A percentile compares a stretch with the other conserved stretches of the same genome.
Evolutionary conservation across 202 grass and related monocot genomes (phyloP).

Genomic region (Schoenoplectus tabernaemontani): DNA sequence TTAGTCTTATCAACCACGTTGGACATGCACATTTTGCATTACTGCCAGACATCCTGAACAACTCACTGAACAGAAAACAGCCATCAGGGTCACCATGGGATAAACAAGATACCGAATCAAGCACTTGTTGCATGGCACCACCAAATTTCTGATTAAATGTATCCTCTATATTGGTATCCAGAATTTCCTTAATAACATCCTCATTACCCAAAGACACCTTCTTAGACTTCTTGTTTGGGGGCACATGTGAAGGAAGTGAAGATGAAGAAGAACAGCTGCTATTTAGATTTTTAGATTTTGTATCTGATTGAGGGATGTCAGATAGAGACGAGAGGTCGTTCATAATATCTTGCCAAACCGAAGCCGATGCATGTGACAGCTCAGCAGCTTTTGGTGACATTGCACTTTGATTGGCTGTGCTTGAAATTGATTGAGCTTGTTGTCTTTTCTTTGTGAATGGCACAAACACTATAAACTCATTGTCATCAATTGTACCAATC

Average conservation of each 20-base stretch:
- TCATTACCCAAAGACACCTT: slow-evolving; percentile 24
- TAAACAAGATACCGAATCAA: slow-evolving; percentile 39
- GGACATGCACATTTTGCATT: slow-evolving; percentile 28
- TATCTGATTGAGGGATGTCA: too few relatives aligned
- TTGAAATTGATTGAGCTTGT: not conserved
- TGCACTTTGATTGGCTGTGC: slow-evolving; percentile 18
- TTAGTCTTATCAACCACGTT: slow-evolving; percentile 32
- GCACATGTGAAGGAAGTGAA: not conserved
- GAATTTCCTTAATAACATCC: slow-evolving; percentile 21
- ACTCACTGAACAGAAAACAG: slow-evolving; percentile 33
- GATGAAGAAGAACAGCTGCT: not conserved
- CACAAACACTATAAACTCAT: slow-evolving; percentile 54
- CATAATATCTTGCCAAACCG: slow-evolving; percentile 71
- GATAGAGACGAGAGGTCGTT: slow-evolving; percentile 60
- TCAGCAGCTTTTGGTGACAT: slow-evolving; percentile 17
- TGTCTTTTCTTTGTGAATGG: slow-evolving; percentile 47
- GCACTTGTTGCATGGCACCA: slow-evolving; percentile 27
- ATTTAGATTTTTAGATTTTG: slow-evolving; percentile 16
- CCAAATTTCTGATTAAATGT: slow-evolving; percentile 21
- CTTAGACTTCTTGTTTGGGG: slow-evolving; percentile 35
- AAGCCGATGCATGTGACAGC: slow-evolving; percentile 33
- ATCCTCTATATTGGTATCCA: slow-evolving; percentile 23
- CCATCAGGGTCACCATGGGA: not conserved
- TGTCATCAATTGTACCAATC: slow-evolving; percentile 25
- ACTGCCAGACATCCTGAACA: slow-evolving; percentile 11